Base-by-base conservation (phyloP, 208 protist genomes). In the Herpetomonas samuelpessoai region DNA sequence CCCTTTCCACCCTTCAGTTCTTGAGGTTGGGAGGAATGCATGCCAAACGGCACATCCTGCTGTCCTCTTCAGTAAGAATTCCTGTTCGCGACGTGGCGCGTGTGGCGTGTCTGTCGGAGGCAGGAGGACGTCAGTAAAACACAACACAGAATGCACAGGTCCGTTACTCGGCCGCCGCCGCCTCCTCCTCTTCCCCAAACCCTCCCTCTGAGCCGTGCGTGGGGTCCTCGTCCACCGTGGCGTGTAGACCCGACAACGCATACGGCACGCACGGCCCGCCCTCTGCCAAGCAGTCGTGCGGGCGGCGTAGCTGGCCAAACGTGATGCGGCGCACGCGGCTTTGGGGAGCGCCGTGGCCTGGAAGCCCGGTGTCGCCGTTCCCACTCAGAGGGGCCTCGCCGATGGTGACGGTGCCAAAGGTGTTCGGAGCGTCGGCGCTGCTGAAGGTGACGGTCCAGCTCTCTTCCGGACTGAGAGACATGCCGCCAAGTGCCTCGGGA, bases 361-460 rank as follows among this genome's bases (percentile, higher is more conserved):
- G 51, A 58, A 12, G 65, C 57, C 3, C 66, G 71, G 19, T 68
- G 61, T 19, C 64, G 64, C 16, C 63, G 65, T 53, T 65, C n/a
- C n/a, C n/a, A n/a, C n/a, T n/a, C n/a, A n/a, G n/a, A n/a, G 68
- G 57, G 2, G 25, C 62, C 18, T 74, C 73, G 24, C 63, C 65
- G 18, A 94, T 60, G 64, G 74, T 68, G 16, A 91, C 80, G 0
- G 79, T 83, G 41, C 89, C 89, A 68, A 93, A 93, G 10, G 86
- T 91, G 31, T 74, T 57, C 16, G 89, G 89, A 0, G 81, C 83
- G 52, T 93, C 80, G 4, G 66, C 75, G 59, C 76, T 87, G 73
- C 83, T 92, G 68, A 95, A 93, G 18, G 62, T 74, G 18, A 93
- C 75, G 38, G 38, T 47, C 79, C 85, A 89, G 21, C 61, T 68